phyloP scores from a whole-genome alignment of 2,329 filamentous ascomycete genomes.

The Penicillium sp. region DNA sequence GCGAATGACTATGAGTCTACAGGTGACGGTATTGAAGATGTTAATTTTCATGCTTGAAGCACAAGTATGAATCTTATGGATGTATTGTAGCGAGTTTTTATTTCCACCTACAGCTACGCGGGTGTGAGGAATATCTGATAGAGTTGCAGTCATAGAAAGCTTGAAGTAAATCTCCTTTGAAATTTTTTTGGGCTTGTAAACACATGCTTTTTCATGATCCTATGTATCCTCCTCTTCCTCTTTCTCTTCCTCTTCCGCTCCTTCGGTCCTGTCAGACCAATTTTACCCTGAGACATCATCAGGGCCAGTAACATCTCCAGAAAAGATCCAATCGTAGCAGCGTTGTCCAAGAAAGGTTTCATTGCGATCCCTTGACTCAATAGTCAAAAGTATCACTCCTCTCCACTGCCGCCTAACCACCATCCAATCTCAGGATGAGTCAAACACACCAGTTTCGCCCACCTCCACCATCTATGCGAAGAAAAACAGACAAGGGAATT shows the following conservation, averaged over 20 bases:
- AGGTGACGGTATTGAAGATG: background rate
- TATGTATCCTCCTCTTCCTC: constrained; percentile 7
- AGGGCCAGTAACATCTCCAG: too few species aligned
- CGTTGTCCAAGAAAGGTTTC: too few species aligned
- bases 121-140: too few species aligned
- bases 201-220: constrained; percentile 20
- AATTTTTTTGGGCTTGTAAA: constrained; percentile 22
- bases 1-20: constrained; percentile 1
- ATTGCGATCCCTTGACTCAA: too few species aligned
- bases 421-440: too few species aligned
- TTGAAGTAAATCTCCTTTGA: constrained; percentile 18
- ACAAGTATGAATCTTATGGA: too few species aligned
- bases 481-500: constrained; percentile 19
- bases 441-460: constrained; percentile 1
- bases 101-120: too few species aligned
- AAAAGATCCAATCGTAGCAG: too few species aligned
- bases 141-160: too few species aligned
- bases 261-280: background rate
- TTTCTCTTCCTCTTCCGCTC: background rate
- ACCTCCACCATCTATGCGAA: constrained; percentile 12
- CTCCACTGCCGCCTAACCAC: background rate
- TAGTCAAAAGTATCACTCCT: too few species aligned
- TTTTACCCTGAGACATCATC: too few species aligned
- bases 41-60: constrained; percentile 21
- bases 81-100: too few species aligned